Evolutionary conservation across 805 yeast genomes (phyloP), one percentile per base, ranked within the genome.

Genomic region (Priceomyces melissophilus): DNA sequence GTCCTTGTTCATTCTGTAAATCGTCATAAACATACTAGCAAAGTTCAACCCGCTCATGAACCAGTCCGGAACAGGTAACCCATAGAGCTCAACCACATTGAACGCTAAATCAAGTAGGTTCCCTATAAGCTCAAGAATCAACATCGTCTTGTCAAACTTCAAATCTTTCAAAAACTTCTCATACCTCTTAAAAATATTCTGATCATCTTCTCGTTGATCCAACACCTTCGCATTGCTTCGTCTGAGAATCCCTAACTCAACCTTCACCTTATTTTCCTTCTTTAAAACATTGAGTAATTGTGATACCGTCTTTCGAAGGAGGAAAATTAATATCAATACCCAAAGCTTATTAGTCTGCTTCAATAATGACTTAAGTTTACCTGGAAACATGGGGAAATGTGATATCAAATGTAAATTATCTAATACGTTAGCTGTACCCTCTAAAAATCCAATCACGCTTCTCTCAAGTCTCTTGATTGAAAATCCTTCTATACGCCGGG

Each of bases 1-100:
- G 44, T 69, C 74, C 52, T 69, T 69, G 54, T 69, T 69, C 75
- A 69, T 69, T 57, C 75, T 66, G 61, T 69, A 69, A 35, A 69
- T 53, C n/a, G 74, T 66, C 75, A 69, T 69, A 40, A 55, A 58
- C 74, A 69, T 69, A 45, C 72, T 65, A 13, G 71, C 61, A 38
- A 63, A 53, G 44, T 68, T 69, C 53, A 69, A 60, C 8, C 53
- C 42, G 43, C 57, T 61, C 73, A 69, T 67, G 37, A 67, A 53
- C 73, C 73, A 68, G 30, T 61, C 65, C 3, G 74, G 73, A 7
- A 69, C 64, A 2, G 53, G 53, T 23, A 65, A 32, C 3, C 60
- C 60, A 35, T 61, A 63, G 12, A 64, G 52, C 46, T 69, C 75
- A 38, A 69, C 67, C 35, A 61, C 43, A 41, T 69, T 69, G 49